Conservation (phyloP, 2,329 filamentous ascomycete genomes). For the Fusarium sp. region DNA sequence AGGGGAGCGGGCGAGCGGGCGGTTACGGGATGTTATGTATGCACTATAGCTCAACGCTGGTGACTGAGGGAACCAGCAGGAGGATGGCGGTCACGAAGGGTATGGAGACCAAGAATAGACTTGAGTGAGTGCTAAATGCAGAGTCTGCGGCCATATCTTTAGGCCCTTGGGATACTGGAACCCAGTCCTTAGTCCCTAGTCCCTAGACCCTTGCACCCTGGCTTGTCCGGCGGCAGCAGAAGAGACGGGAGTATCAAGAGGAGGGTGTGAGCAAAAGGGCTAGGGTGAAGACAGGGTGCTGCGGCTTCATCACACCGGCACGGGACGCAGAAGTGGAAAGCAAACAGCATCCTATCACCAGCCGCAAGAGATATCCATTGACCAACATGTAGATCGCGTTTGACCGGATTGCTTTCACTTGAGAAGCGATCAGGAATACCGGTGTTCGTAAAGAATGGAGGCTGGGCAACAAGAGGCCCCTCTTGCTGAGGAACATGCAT, state of each 20-base stretch:
- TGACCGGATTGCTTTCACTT: conserved; percentile 1
- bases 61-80: conserved; percentile 38
- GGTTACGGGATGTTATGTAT: conserved; percentile 63
- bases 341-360: conserved; percentile 18
- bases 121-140: conserved; percentile 31
- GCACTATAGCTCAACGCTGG: conserved; percentile 44
- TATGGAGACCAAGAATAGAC: conserved; percentile 46
- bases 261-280: conserved; percentile 34
- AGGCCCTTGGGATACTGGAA: conserved; percentile 27
- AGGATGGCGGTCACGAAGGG: conserved; percentile 41
- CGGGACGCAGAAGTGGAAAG: conserved; percentile 35
- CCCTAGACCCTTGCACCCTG: conserved; percentile 36
- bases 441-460: conserved; percentile 9
- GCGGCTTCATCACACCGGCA: conserved; percentile 39
- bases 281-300: conserved; percentile 24
- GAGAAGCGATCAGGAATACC: not conserved
- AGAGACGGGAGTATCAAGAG: conserved; percentile 19
- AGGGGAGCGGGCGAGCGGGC: conserved; percentile 52
- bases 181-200: conserved; percentile 32
- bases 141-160: conserved; percentile 32
- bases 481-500: conserved; percentile 18
- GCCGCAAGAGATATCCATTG: conserved; percentile 1
- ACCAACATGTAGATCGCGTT: conserved; percentile 18
- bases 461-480: conserved; percentile 3
- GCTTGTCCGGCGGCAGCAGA: conserved; percentile 23